phyloP scores from a whole-genome alignment of 2,329 filamentous ascomycete genomes.

The Fusarium sp. region DNA sequence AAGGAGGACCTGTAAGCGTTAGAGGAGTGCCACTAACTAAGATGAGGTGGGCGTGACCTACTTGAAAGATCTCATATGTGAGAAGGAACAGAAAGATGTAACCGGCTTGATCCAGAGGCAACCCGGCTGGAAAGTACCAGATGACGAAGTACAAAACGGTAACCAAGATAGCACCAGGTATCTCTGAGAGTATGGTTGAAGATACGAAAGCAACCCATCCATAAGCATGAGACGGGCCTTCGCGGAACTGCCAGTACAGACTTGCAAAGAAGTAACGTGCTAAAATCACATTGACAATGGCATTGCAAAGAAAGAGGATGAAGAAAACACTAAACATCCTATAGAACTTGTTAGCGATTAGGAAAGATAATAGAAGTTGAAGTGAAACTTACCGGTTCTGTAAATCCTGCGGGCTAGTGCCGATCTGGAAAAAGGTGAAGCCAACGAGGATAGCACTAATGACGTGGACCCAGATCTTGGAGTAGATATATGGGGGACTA shows the following conservation, averaged over 20 bases:
- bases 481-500: neutral
- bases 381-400: neutral
- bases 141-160: neutral
- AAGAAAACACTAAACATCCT: neutral
- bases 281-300: neutral
- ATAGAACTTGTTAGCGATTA: rapidly evolving
- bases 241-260: neutral
- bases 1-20: neutral
- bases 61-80: neutral
- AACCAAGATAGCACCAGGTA: neutral
- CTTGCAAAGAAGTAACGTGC: neutral
- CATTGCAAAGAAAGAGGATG: neutral
- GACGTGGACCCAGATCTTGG: neutral
- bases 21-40: neutral
- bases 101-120: neutral
- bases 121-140: neutral
- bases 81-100: neutral
- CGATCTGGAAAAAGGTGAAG: neutral
- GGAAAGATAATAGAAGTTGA: too few species aligned
- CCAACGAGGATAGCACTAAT: neutral
- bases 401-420: neutral
- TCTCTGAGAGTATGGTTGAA: neutral
- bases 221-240: neutral
- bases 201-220: neutral
- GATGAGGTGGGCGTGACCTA: rapidly evolving